phyloP scores from a whole-genome alignment of 495 filamentous ascomycete genomes.

The Pyronema omphalodes region DNA sequence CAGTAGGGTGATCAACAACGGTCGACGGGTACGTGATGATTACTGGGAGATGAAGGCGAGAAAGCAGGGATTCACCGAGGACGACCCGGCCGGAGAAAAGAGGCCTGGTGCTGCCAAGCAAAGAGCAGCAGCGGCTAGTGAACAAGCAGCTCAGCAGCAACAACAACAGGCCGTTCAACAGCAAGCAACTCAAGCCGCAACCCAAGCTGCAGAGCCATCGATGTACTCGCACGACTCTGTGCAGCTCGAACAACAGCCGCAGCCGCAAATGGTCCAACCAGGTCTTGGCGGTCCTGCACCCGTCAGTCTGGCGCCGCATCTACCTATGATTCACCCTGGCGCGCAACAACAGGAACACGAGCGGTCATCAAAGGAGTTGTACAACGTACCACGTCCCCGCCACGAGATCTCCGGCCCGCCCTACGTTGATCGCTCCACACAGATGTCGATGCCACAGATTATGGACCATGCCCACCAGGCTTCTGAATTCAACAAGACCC shows the following conservation, averaged over 20 bases:
- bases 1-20: conserved; percentile 79
- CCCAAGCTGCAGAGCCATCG: conserved; percentile 42
- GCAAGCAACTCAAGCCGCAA: conserved; percentile 29
- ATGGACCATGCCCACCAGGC: conserved; percentile 73
- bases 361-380: conserved; percentile 56
- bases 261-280: conserved; percentile 48
- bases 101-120: conserved; percentile 78
- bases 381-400: conserved; percentile 61
- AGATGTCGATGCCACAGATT: conserved; percentile 64
- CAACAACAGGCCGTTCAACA: conserved; percentile 18
- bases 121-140: conserved; percentile 57
- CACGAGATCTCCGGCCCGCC: conserved; percentile 79
- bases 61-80: conserved; percentile 97
- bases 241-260: conserved; percentile 36
- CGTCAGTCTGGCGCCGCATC: conserved; percentile 41
- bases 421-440: conserved; percentile 72
- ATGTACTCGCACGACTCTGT: conserved; percentile 59
- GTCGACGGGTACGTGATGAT: conserved; percentile 83
- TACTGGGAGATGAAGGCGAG: conserved; percentile 96
- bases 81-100: conserved; percentile 91
- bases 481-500: conserved; percentile 71
- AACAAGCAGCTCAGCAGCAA: conserved; percentile 29
- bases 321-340: conserved; percentile 70
- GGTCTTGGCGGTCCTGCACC: conserved; percentile 46
- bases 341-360: conserved; percentile 39